Conservation (phyloP, 1,139 yeast genomes). For the Geotrichum aggregatum region DNA sequence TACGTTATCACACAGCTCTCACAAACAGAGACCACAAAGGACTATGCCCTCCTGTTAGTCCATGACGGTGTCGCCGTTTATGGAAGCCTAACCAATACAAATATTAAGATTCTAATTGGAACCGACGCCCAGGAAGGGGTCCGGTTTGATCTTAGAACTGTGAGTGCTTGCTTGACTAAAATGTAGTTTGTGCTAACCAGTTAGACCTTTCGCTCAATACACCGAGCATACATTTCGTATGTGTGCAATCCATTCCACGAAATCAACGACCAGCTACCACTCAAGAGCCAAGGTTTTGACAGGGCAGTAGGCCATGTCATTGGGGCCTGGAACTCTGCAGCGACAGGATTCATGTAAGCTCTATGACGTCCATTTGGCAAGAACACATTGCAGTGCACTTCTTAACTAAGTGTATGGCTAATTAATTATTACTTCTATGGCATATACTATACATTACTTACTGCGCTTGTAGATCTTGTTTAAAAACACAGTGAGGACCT, state of each 20-base stretch:
- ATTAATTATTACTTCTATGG: neutral
- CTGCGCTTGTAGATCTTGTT: conserved; percentile 90
- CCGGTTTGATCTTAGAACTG: conserved; percentile 30
- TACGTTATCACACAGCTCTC: conserved; percentile 36
- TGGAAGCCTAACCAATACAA: conserved; percentile 42
- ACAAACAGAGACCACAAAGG: conserved; percentile 31
- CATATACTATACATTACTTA: conserved; percentile 50
- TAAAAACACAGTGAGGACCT: conserved; percentile 77
- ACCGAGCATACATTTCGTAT: conserved; percentile 37
- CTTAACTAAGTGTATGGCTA: neutral
- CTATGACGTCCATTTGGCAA: no score
- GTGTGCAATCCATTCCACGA: conserved; percentile 42
- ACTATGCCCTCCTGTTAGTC: conserved; percentile 38
- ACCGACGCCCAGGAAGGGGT: conserved; percentile 35
- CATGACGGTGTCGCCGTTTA: conserved; percentile 45
- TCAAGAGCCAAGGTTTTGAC: conserved; percentile 33
- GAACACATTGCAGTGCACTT: no score
- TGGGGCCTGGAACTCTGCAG: conserved; percentile 28
- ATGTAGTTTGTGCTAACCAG: neutral
- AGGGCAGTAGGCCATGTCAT: conserved; percentile 29
- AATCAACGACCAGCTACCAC: conserved; percentile 27
- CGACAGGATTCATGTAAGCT: conserved; percentile 17
- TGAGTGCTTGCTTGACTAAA: conserved; percentile 20
- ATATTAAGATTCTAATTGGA: conserved; percentile 41
- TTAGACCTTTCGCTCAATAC: conserved; percentile 36